phyloP scores from a whole-genome alignment of 768 basidiomycete genomes.

The Russula dissimulans region DNA sequence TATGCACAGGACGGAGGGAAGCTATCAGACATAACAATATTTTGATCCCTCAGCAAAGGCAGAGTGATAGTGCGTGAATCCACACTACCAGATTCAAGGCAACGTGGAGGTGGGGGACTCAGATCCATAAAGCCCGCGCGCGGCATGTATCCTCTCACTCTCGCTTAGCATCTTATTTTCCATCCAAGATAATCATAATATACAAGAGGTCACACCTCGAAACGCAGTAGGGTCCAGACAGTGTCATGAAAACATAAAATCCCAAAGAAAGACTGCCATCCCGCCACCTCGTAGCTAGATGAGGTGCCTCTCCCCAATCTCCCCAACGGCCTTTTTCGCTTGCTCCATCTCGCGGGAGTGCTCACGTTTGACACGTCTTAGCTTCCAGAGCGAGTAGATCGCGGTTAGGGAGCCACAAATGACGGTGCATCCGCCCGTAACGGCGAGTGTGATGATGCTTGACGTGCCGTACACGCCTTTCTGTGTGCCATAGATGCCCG shows the following conservation, averaged over 20 bases:
- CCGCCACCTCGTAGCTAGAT: too few relatives aligned
- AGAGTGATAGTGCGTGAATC: too few relatives aligned
- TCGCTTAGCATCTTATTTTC: too few relatives aligned
- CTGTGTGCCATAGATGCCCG: background rate
- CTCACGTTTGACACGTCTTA: background rate
- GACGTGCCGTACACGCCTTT: background rate
- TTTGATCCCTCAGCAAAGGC: too few relatives aligned
- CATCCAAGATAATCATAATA: background rate
- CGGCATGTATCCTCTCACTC: too few relatives aligned
- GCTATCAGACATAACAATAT: too few relatives aligned
- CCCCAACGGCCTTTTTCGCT: background rate
- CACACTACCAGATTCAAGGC: too few relatives aligned
- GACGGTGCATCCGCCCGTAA: slow-evolving; percentile 2
- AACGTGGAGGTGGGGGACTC: too few relatives aligned
- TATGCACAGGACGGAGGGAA: too few relatives aligned
- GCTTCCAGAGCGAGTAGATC: background rate
- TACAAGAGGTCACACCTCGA: background rate
- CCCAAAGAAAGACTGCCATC: background rate
- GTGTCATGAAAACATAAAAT: background rate
- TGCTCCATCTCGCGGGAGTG: background rate
- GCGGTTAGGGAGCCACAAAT: slow-evolving; percentile 1
- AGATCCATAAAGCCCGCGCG: too few relatives aligned
- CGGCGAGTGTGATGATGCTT: slow-evolving; percentile 5
- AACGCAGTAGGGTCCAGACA: background rate
- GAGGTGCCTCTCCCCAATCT: background rate